phyloP scores from a whole-genome alignment of 768 basidiomycete species.

The Naematelia encephala region DNA sequence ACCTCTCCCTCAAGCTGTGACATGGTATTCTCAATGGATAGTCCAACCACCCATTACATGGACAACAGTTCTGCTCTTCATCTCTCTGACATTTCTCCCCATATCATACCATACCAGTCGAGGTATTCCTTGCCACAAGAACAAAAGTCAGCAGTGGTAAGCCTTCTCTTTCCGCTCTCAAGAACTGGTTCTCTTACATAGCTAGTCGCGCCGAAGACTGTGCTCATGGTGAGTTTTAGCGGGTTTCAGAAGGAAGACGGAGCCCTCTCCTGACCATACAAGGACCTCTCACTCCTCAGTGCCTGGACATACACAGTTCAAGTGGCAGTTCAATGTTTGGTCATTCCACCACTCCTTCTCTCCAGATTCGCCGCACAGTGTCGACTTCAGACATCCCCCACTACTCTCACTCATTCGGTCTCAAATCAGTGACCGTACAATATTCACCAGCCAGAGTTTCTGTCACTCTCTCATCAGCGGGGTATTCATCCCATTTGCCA shows the following conservation, averaged over 20 bases:
- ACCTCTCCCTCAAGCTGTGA: no score
- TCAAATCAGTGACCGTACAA: not conserved
- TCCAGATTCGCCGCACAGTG: not conserved
- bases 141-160: not conserved
- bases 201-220: not conserved
- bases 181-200: not conserved
- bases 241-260: not conserved
- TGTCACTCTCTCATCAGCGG: no score
- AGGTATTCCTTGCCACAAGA: not conserved
- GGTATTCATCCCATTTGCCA: not conserved
- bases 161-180: not conserved
- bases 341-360: not conserved
- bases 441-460: not conserved
- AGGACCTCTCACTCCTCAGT: constrained; percentile 15
- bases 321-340: not conserved
- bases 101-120: not conserved
- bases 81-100: no score
- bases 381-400: not conserved
- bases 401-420: not conserved
- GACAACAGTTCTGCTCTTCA: no score
- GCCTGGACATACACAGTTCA: constrained; percentile 17
- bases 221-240: not conserved
- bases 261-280: constrained; percentile 13
- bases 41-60: no score
- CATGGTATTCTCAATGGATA: no score